Percentiles rank a stretch among this genome's conserved stretches.
These are phyloP conservation scores for Mortierella sp. DNA, from an alignment of 371 early-diverging fungal genomes.

Conservation along the genomic window DNA sequence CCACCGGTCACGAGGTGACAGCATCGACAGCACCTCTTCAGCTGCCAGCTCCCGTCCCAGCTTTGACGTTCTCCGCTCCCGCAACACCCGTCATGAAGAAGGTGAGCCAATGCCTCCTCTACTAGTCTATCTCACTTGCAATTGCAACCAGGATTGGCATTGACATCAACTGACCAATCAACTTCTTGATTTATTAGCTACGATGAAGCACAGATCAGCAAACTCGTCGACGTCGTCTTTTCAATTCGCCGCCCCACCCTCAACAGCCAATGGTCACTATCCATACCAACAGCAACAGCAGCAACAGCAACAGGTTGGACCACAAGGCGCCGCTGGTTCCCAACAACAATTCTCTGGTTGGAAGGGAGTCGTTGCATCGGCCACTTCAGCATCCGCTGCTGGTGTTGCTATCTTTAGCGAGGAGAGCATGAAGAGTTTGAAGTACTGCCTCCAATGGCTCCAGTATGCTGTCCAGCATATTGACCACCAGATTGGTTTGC, in stretches of 20 bases:
- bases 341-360: constrained; percentile 64
- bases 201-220: constrained; percentile 33
- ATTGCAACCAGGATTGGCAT: background rate
- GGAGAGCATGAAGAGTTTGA: constrained; percentile 82
- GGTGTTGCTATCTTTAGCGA: constrained; percentile 84
- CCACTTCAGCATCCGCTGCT: constrained; percentile 76
- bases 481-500: constrained; percentile 80
- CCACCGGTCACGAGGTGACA: constrained; percentile 49
- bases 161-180: background rate
- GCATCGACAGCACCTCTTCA: constrained; percentile 47
- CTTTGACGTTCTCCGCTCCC: constrained; percentile 46
- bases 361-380: constrained; percentile 80
- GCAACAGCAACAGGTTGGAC: constrained; percentile 26
- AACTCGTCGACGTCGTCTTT: constrained; percentile 20
- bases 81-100: constrained; percentile 48
- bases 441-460: constrained; percentile 88
- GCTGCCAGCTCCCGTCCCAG: constrained; percentile 43
- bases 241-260: constrained; percentile 20
- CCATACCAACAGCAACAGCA: constrained; percentile 33
- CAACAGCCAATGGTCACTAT: constrained; percentile 22
- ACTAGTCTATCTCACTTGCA: background rate
- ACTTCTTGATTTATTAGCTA: constrained; percentile 18
- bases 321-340: constrained; percentile 35
- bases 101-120: constrained; percentile 18
- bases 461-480: constrained; percentile 89